Conservation (phyloP, 163 green algal genomes). For the Chlamydomonas reinhardtii region DNA sequence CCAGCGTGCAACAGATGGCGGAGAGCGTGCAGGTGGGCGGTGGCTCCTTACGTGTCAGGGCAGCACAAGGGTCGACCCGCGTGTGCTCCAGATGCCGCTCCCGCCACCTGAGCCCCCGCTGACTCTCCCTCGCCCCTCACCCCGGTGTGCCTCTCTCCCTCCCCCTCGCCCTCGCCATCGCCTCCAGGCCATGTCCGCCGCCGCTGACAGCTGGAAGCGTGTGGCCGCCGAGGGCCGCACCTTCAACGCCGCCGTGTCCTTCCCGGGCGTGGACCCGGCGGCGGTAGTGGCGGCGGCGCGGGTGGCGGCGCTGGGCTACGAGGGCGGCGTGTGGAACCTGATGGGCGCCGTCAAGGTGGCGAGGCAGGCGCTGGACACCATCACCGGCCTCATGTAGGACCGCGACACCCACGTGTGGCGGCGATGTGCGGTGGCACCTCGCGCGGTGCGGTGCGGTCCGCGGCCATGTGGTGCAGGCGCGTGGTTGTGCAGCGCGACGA, state of each 20-base stretch:
- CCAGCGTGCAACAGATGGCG: constrained; percentile 43
- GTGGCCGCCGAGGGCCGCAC: not conserved
- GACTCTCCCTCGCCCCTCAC: too few relatives aligned
- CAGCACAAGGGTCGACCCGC: too few relatives aligned
- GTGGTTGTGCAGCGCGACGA: too few relatives aligned
- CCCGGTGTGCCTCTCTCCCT: too few relatives aligned
- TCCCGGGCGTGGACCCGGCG: not conserved
- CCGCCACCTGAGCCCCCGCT: too few relatives aligned
- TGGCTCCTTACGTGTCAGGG: too few relatives aligned
- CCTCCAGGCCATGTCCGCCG: not conserved
- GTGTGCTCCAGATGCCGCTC: too few relatives aligned
- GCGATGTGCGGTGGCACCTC: too few relatives aligned
- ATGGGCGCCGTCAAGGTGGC: constrained; percentile 49
- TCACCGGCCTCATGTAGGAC: constrained; percentile 30
- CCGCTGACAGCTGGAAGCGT: constrained; percentile 12
- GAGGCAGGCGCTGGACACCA: constrained; percentile 37
- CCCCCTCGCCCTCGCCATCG: too few relatives aligned
- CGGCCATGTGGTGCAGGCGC: too few relatives aligned
- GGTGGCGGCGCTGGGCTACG: constrained; percentile 44
- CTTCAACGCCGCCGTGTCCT: constrained; percentile 31
- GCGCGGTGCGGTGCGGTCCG: too few relatives aligned
- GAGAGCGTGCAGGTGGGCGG: constrained; percentile 36
- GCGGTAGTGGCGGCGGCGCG: constrained; percentile 47
- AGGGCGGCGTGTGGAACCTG: constrained; percentile 52
- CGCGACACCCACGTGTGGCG: too few relatives aligned